Evolutionary conservation across 495 filamentous ascomycete species (phyloP).

Genomic region (Talaromyces thailandensis): DNA sequence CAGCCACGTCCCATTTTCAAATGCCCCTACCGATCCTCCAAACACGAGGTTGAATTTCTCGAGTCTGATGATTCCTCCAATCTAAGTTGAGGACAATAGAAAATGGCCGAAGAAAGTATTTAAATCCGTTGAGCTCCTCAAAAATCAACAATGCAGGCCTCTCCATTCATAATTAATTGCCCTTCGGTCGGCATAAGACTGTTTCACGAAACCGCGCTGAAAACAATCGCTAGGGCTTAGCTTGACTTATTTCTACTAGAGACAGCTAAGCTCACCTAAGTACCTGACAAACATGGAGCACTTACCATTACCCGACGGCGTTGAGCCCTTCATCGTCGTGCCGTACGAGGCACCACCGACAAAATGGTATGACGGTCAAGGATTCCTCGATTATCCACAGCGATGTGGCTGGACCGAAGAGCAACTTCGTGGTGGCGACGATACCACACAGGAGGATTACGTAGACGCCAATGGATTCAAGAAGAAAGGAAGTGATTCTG

Average conservation of each 20-base stretch:
- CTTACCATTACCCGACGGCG: neutral
- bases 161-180: too few species aligned
- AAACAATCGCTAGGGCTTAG: too few species aligned
- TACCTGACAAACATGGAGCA: slow-evolving; percentile 1
- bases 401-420: slow-evolving; percentile 1
- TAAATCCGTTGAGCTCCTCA: neutral
- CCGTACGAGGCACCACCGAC: neutral
- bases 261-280: neutral
- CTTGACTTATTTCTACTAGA: too few species aligned
- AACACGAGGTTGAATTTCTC: neutral
- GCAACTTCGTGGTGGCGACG: neutral
- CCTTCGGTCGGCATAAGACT: too few species aligned
- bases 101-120: neutral
- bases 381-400: neutral
- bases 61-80: too few species aligned
- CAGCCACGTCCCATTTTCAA: neutral
- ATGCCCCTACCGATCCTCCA: neutral
- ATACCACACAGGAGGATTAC: neutral
- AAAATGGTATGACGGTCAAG: slow-evolving; percentile 1
- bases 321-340: neutral
- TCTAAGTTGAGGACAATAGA: too few species aligned
- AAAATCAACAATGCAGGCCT: too few species aligned
- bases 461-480: neutral
- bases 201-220: too few species aligned
- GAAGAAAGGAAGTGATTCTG: neutral